phyloP scores from a whole-genome alignment of 2,329 filamentous ascomycete species.

The Pleoardoris graminearum region DNA sequence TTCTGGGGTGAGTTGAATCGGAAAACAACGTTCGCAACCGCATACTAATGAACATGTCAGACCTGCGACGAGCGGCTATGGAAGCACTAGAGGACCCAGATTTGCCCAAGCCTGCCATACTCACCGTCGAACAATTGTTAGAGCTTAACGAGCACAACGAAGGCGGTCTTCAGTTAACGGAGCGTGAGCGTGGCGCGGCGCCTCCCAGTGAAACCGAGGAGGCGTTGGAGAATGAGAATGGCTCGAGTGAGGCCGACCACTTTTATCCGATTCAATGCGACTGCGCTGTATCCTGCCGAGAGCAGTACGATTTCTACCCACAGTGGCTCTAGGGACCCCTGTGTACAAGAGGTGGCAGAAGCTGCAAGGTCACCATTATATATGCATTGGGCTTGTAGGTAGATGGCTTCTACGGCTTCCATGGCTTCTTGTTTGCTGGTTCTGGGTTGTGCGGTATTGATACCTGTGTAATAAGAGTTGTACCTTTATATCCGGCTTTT shows the following conservation, averaged over 20 bases:
- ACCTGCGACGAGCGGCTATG: neutral
- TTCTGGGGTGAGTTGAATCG: constrained; percentile 11
- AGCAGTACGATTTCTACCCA: neutral
- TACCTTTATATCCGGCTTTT: no score
- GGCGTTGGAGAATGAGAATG: neutral
- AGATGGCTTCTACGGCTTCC: no score
- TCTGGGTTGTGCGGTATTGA: no score
- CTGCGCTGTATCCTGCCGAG: neutral
- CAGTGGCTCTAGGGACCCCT: neutral
- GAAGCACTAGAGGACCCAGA: neutral
- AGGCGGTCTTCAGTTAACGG: neutral
- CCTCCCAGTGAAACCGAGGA: neutral
- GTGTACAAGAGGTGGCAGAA: no score
- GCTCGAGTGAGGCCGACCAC: neutral
- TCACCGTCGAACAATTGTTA: neutral
- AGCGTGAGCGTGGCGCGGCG: neutral
- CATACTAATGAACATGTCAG: neutral
- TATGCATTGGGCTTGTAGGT: neutral
- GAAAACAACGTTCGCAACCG: no score
- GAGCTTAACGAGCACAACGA: neutral
- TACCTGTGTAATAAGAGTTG: no score
- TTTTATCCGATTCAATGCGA: constrained; percentile 4
- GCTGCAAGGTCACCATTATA: no score
- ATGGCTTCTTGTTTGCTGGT: no score
- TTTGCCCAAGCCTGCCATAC: neutral